Conservation (phyloP, 1,284 basidiomycete species). For the Trichosporon asahii region DNA sequence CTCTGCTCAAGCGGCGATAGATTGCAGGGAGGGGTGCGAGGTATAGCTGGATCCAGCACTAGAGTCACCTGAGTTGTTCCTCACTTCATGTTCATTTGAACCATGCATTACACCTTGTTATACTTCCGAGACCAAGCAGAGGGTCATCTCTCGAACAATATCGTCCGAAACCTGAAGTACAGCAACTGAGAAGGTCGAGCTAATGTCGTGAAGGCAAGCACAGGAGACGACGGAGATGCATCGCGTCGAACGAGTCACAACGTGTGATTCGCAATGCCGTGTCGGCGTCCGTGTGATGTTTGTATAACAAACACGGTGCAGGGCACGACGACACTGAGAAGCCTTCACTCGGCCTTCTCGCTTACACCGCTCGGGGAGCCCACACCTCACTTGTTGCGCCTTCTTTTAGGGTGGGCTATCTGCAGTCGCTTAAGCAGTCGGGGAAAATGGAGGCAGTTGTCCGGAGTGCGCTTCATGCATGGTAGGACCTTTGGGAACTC, state of each 20-base stretch:
- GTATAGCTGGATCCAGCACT: neutral
- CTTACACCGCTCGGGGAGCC: neutral
- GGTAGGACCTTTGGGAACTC: neutral
- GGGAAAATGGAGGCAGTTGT: neutral
- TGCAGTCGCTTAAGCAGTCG: neutral
- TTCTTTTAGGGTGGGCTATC: neutral
- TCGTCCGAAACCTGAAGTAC: no score
- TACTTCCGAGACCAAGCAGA: no score
- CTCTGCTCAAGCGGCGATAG: no score
- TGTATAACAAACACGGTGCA: neutral
- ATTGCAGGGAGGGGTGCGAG: neutral
- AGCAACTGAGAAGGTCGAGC: no score
- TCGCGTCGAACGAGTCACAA: no score
- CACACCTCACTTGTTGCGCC: neutral
- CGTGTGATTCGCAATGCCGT: no score
- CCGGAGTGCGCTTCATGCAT: neutral
- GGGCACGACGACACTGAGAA: neutral
- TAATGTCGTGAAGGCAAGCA: no score
- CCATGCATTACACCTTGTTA: neutral
- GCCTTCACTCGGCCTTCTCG: neutral
- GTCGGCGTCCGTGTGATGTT: neutral
- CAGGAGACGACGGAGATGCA: no score
- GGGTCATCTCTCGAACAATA: no score
- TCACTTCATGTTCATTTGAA: neutral
- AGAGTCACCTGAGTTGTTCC: neutral